Percentiles rank a stretch among this genome's conserved stretches.
phyloP scores from a whole-genome alignment of 2,329 filamentous ascomycete genomes.

The Periconia digitata region DNA sequence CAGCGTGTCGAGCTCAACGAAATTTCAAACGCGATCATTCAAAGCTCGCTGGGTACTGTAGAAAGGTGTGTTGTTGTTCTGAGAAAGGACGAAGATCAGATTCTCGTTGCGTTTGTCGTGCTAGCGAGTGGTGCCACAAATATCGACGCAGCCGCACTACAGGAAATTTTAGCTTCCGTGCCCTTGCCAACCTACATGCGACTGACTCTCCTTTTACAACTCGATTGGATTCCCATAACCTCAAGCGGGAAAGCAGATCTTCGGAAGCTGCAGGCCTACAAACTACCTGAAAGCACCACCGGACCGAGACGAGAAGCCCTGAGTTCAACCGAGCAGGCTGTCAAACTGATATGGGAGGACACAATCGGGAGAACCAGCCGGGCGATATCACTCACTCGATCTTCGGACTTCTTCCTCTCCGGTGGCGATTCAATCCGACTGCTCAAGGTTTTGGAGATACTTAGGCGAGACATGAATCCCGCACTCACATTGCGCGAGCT shows the following conservation, averaged over 20 bases:
- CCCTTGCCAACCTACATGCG: constrained; percentile 41
- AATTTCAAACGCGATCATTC: too few species aligned
- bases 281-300: constrained; percentile 7
- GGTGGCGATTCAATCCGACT: constrained; percentile 48
- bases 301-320: not conserved
- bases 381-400: constrained; percentile 10
- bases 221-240: constrained; percentile 11
- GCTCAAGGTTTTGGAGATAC: constrained; percentile 32
- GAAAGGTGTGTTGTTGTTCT: not conserved
- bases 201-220: constrained; percentile 15
- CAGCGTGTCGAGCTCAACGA: too few species aligned
- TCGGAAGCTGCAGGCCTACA: constrained; percentile 11
- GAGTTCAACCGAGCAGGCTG: constrained; percentile 2
- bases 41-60: too few species aligned
- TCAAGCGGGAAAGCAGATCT: constrained; percentile 6
- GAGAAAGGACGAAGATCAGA: not conserved
- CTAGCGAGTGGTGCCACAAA: not conserved
- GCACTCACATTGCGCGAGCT: not conserved
- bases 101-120: constrained; percentile 40
- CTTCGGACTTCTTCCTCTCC: constrained; percentile 45
- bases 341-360: constrained; percentile 17
- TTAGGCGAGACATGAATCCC: not conserved
- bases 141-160: not conserved
- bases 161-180: not conserved
- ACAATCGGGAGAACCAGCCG: not conserved